A percentile compares a stretch with the other conserved stretches of the same genome.
phyloP scores from a whole-genome alignment of 1,139 yeast genomes.

The Hanseniaspora gamundiae region DNA sequence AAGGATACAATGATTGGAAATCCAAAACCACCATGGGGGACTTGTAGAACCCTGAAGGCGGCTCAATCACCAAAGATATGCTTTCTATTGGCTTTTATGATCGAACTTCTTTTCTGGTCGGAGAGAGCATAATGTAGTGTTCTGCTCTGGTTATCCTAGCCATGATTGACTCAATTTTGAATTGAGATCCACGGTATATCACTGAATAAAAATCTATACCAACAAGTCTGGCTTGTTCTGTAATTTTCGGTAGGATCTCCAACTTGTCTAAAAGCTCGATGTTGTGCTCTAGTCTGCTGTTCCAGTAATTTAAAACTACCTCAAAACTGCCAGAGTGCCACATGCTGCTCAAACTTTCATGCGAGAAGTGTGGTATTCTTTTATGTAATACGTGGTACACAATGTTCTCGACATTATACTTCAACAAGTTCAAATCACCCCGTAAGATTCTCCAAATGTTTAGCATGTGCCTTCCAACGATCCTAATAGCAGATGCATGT shows the following conservation, averaged over 20 bases:
- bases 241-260: slow-evolving; percentile 46
- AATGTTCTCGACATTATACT: slow-evolving; percentile 69
- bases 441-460: slow-evolving; percentile 76
- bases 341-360: slow-evolving; percentile 41
- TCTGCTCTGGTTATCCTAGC: slow-evolving; percentile 65
- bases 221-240: slow-evolving; percentile 73
- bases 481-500: slow-evolving; percentile 55
- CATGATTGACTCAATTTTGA: slow-evolving; percentile 77
- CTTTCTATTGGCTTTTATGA: slow-evolving; percentile 79
- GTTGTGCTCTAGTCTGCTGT: background rate
- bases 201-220: slow-evolving; percentile 89
- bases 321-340: slow-evolving; percentile 22
- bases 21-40: slow-evolving; percentile 85
- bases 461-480: slow-evolving; percentile 71
- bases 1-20: slow-evolving; percentile 89
- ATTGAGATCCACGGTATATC: slow-evolving; percentile 84
- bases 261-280: slow-evolving; percentile 29
- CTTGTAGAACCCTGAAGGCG: slow-evolving; percentile 70
- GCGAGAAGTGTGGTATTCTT: slow-evolving; percentile 51
- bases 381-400: slow-evolving; percentile 54
- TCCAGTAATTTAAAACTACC: slow-evolving; percentile 39
- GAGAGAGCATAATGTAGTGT: slow-evolving; percentile 61
- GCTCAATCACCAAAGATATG: slow-evolving; percentile 87
- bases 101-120: slow-evolving; percentile 70
- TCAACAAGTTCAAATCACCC: slow-evolving; percentile 47